Percentiles rank a stretch among this genome's conserved stretches.
These are phyloP conservation scores for Mortierella sp. DNA, from an alignment of 371 early-diverging fungal genomes.

Conservation along the genomic window DNA sequence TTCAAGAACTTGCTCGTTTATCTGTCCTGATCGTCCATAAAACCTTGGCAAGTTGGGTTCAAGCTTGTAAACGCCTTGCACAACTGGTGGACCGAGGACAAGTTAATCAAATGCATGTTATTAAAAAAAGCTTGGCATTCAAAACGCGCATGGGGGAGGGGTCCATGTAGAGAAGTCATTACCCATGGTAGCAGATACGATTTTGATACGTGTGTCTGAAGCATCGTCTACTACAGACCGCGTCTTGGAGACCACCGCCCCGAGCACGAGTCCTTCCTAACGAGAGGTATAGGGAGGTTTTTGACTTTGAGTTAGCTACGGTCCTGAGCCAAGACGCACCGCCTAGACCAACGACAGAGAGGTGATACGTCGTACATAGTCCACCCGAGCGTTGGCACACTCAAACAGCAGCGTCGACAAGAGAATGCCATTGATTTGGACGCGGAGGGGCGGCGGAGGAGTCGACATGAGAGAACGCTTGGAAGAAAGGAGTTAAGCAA, in stretches of 20 bases:
- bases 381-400: constrained; percentile 46
- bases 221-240: constrained; percentile 41
- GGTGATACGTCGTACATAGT: constrained; percentile 26
- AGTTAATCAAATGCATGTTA: neutral
- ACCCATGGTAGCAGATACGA: constrained; percentile 45
- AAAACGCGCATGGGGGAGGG: too few relatives aligned
- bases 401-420: constrained; percentile 50
- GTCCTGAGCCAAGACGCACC: too few relatives aligned
- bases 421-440: constrained; percentile 48
- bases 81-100: constrained; percentile 18
- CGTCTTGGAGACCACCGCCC: constrained; percentile 30
- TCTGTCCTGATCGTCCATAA: constrained; percentile 40
- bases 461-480: constrained; percentile 8
- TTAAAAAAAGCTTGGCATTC: too few relatives aligned
- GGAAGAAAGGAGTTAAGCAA: neutral
- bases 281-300: neutral
- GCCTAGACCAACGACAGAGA: too few relatives aligned
- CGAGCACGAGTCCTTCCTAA: constrained; percentile 50
- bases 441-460: constrained; percentile 26
- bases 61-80: constrained; percentile 47
- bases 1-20: constrained; percentile 28
- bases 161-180: constrained; percentile 1
- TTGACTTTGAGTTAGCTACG: too few relatives aligned
- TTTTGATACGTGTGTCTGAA: constrained; percentile 45
- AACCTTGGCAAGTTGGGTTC: constrained; percentile 47